Evolutionary conservation across 768 basidiomycete genomes (phyloP), one percentile per base, ranked within the genome.

Genomic region (Mycena vulgaris): DNA sequence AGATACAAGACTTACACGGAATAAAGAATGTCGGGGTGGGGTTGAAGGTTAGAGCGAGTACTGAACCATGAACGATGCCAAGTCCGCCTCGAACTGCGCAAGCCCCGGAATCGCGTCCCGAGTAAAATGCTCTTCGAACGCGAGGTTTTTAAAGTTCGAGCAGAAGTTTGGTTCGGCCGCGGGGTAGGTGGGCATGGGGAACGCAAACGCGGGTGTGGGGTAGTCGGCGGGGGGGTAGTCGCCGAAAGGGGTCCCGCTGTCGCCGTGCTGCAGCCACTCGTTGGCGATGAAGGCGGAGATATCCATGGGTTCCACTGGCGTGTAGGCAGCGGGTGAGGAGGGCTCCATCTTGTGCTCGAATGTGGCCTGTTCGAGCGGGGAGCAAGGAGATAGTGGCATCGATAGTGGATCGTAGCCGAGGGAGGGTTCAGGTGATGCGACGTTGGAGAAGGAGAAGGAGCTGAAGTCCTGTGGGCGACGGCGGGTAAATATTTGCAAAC

Each of bases 381-480:
- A 65, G 42, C 53, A 58, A 7, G 71, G 63, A 10, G 63, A 58
- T 37, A 62, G 11, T 8, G 72, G 60, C 11, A 69, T 53, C 58
- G 77, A 74, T 40, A 78, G 69, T 14, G 78, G 76, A 59, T 78
- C 77, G 71, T 75, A 77, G 6, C 80, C 74, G 66, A 79, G 82
- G 7, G 76, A 61, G 4, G 80, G 75, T 10, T 77, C 30, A 2
- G 82, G 82, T 9, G 82, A 78, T 2, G 77, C 63, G 35, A 80
- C 73, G 59, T 79, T 83, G 68, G 85, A 80, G 77, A 87, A 88
- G 48, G 87, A 83, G 78, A 87, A 87, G 52, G 80, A 72, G 66
- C 78, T 79, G 66, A 87, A 86, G 67, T 84, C 84, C 87, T 88
- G 72, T 51, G 45, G 68, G 37, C 63, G 62, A n/a, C 33, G 19